Evolutionary conservation across 2,329 filamentous ascomycete species (phyloP).

Genomic region (Trichophyton mentagrophytes): DNA sequence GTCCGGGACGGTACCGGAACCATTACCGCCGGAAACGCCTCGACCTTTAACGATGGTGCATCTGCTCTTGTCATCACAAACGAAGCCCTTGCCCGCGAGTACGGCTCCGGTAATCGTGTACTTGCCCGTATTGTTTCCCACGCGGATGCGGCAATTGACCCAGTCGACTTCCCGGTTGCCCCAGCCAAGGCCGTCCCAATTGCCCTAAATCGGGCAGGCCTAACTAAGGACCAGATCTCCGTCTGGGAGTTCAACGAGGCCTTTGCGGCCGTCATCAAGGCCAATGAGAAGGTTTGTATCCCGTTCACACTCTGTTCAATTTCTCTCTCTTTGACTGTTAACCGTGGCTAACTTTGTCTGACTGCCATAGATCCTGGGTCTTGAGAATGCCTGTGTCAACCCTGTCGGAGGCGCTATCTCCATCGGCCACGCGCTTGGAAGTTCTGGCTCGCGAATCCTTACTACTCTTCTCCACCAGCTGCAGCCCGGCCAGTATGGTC

Average conservation of each 20-base stretch:
- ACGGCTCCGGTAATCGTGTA: slow-evolving; percentile 63
- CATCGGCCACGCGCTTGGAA: slow-evolving; percentile 80
- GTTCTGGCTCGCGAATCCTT: slow-evolving; percentile 82
- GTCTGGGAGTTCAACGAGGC: slow-evolving; percentile 99
- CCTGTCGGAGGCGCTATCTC: slow-evolving; percentile 83
- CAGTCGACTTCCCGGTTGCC: slow-evolving; percentile 88
- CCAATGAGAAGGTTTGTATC: slow-evolving; percentile 65
- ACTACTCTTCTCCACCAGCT: slow-evolving; percentile 85
- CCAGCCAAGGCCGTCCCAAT: slow-evolving; percentile 86
- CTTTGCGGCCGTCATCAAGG: slow-evolving; percentile 88
- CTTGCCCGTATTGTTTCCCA: slow-evolving; percentile 76
- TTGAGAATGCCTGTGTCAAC: slow-evolving; percentile 71
- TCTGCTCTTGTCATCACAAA: slow-evolving; percentile 77
- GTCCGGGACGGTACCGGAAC: slow-evolving; percentile 72
- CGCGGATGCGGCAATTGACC: slow-evolving; percentile 79
- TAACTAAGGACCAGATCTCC: slow-evolving; percentile 80
- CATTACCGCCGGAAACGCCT: slow-evolving; percentile 89
- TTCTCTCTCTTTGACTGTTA: neutral
- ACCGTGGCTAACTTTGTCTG: neutral
- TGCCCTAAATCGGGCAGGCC: slow-evolving; percentile 74
- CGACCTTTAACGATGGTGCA: slow-evolving; percentile 87
- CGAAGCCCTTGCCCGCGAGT: slow-evolving; percentile 66
- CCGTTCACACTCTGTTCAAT: neutral
- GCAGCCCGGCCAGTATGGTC: slow-evolving; percentile 82
- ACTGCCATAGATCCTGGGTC: slow-evolving; percentile 54